These are phyloP conservation scores for Maudiozyma serrabonitensis DNA, from an alignment of 805 yeast species.

Conservation along the genomic window DNA sequence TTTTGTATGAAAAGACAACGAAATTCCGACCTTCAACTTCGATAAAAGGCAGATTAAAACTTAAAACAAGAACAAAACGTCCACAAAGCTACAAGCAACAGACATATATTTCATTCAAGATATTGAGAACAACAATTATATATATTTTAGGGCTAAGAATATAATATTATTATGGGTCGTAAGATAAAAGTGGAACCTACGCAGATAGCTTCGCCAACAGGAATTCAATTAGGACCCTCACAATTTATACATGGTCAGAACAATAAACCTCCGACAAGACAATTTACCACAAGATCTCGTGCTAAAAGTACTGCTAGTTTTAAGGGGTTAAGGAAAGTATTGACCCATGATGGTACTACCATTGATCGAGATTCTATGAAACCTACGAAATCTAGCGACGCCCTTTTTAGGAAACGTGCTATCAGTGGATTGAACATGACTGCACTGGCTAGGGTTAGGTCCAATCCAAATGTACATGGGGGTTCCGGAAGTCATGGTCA, in stretches of 20 bases:
- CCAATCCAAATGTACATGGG: slow-evolving; percentile 11
- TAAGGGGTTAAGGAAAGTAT: slow-evolving; percentile 22
- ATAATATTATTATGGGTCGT: not conserved
- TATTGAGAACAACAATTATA: too few relatives aligned
- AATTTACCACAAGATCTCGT: slow-evolving; percentile 25
- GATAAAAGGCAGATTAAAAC: too few relatives aligned
- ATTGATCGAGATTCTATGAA: slow-evolving; percentile 10
- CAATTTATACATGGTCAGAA: slow-evolving; percentile 1
- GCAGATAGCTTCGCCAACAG: not conserved
- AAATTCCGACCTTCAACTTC: not conserved
- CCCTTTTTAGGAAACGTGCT: slow-evolving; percentile 20
- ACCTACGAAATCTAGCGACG: slow-evolving; percentile 20
- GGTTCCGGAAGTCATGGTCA: slow-evolving; percentile 2
- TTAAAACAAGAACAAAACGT: too few relatives aligned
- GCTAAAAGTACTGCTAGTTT: slow-evolving; percentile 27
- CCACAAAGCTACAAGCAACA: too few relatives aligned
- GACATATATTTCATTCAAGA: too few relatives aligned
- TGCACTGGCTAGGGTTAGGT: slow-evolving; percentile 19
- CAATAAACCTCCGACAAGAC: slow-evolving; percentile 12
- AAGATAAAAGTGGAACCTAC: slow-evolving; percentile 1
- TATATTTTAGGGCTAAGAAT: too few relatives aligned
- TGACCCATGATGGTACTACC: slow-evolving; percentile 19
- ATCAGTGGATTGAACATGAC: slow-evolving; percentile 29
- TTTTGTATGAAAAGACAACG: not conserved
- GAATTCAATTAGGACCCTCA: not conserved